Evolutionary conservation across 768 basidiomycete genomes (phyloP), one percentile per base, ranked within the genome.

Genomic region (Lyophyllum shimeji): DNA sequence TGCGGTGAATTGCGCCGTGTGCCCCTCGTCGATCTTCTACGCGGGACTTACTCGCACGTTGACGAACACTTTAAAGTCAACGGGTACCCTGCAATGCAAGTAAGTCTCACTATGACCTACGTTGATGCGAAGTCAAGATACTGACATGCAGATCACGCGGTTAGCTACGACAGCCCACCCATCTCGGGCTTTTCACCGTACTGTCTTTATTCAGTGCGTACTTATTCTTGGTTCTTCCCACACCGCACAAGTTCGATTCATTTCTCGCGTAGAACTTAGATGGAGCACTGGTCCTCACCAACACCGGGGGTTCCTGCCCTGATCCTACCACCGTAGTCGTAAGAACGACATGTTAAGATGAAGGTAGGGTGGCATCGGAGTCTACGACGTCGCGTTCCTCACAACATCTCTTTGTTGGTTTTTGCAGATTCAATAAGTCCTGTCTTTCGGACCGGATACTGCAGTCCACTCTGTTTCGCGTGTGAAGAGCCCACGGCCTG

Each of bases 1-100:
- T 11, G 58, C 53, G 1, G 49, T 48, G 7, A 51, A 24, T 18
- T 55, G 58, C 25, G 57, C 52, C 9, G 24, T 50, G n/a, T 58
- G 57, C 48, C 52, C 57, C 3, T 46, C 57, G 9, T 53, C 57
- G n/a, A 58, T 58, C 17, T 50, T 58, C 27, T 53, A 39, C 37
- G 29, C 31, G 21, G 57, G 57, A 12, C 52, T 39, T 12, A 58
- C 57, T 27, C 57, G 57, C 4, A 44, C 52, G 27, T 37, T 58
- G 29, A 58, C 57, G 1, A 31, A 42, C 17, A 31, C 47, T 7
- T 23, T 37, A 3, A 43, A 53, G 23, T 46, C 55, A 4, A 34
- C 27, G 23, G 37, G 18, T 13, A 48, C 44, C 18, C 12, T 42
- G n/a, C 57, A 58, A 33, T 58, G 57, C 57, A 58, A 58, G 57